A percentile compares a stretch with the other conserved stretches of the same genome.
phyloP scores from a whole-genome alignment of 2,329 filamentous ascomycete genomes.

The Sporothrix schenckii region DNA sequence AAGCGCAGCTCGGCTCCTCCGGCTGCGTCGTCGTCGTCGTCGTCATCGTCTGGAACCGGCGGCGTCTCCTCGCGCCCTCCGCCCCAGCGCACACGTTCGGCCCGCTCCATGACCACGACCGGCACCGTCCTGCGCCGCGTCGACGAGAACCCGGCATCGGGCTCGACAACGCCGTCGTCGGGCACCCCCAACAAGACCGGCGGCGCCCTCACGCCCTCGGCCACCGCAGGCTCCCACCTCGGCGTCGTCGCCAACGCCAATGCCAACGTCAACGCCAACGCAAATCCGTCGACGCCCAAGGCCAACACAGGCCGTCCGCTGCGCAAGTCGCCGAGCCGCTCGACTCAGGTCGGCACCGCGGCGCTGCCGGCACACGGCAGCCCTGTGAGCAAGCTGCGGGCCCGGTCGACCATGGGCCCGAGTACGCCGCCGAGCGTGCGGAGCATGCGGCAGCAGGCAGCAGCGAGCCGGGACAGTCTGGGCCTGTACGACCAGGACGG shows the following conservation, averaged over 20 bases:
- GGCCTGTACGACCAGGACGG: conserved; percentile 53
- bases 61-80: not conserved
- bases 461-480: conserved; percentile 43
- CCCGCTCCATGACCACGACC: conserved; percentile 20
- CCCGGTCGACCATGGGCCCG: conserved; percentile 14
- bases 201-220: not conserved
- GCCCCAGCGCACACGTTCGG: conserved; percentile 22
- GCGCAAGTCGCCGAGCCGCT: conserved; percentile 24
- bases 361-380: not conserved
- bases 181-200: conserved; percentile 14
- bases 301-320: conserved; percentile 29
- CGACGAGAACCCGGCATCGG: conserved; percentile 30
- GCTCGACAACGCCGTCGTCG: not conserved
- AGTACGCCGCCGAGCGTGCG: conserved; percentile 19
- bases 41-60: not conserved
- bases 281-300: not conserved
- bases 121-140: conserved; percentile 28
- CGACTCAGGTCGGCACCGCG: conserved; percentile 11
- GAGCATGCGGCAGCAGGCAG: not conserved
- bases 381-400: conserved; percentile 3
- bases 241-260: not conserved
- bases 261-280: too few species aligned
- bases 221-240: conserved; percentile 2
- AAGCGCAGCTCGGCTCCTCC: conserved; percentile 23
- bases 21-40: not conserved